Percentiles rank a stretch among this genome's conserved stretches.
Conservation (phyloP, 2,329 filamentous ascomycete genomes). For the Beauveria sp. region DNA sequence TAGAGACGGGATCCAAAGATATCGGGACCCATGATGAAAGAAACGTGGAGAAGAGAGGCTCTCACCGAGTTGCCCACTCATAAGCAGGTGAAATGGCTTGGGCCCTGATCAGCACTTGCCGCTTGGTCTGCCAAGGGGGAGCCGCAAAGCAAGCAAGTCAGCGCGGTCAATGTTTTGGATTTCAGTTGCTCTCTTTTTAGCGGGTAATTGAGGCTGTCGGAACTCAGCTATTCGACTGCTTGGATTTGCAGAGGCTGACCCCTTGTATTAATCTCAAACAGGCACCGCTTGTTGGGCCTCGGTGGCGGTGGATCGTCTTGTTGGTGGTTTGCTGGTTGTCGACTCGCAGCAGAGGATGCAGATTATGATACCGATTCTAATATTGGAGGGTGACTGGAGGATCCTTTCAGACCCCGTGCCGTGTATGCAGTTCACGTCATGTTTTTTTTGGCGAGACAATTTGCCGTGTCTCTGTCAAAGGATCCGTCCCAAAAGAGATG, state of each 20-base stretch:
- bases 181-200: background rate
- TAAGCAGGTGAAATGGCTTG: background rate
- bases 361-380: constrained; percentile 11
- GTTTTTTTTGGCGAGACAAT: no score
- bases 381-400: constrained; percentile 8
- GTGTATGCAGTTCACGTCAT: no score
- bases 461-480: no score
- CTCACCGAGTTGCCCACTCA: background rate
- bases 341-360: constrained; percentile 3
- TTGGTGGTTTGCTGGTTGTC: background rate
- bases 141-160: background rate
- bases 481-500: no score
- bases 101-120: background rate
- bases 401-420: background rate
- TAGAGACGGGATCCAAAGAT: background rate
- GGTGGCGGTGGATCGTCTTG: background rate
- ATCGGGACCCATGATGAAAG: background rate
- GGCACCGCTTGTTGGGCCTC: background rate
- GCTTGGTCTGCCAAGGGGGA: background rate
- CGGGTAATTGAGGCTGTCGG: background rate
- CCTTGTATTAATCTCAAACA: constrained; percentile 10
- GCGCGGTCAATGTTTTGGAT: background rate
- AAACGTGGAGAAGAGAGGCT: background rate
- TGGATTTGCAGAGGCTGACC: background rate
- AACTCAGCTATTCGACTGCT: background rate